Base-by-base conservation (phyloP, 345 rosid species). In the Odontarrhena argentea region DNA sequence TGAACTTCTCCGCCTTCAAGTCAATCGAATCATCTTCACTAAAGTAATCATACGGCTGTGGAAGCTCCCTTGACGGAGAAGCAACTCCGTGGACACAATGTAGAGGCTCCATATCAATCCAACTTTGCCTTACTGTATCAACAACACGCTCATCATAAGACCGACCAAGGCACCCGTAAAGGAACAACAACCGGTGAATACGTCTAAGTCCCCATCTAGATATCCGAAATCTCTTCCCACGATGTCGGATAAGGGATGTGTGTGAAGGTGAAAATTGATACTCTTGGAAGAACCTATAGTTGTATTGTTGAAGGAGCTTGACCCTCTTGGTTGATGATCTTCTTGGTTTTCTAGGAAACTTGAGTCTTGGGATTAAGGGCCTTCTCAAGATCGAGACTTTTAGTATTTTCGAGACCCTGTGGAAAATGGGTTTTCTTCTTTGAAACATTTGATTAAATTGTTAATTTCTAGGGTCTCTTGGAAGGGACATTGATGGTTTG, bases 1-100 rank as follows among this genome's bases (percentile, higher is more conserved):
- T 91, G 80, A 91, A 91, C 76, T 63, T 81, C 77, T 88, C 87
- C 26, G 93, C 97, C 74, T 85, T 88, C 74, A 70, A 35, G 68
- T 91, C 96, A 50, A 91, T 85, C 4, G 86, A 86, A 54, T 85
- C 80, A 8, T 73, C 69, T 2, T 35, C 67, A 2, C 67, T 55
- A 1, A 74, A 61, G 48, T 12, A 50, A 68, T 79, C 82, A 10
- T 34, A 44, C 11, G 66, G 42, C 49, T 74, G 62, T 0, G 12
- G 7, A 12, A 36, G 22, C 35, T 60, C 76, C 66, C 53, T 63
- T 61, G 9, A 9, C 18, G 60, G 60, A 32, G 73, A 69, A 41
- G 60, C n/a, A 14, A 45, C n/a, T 45, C 26, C 41, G 0, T 13
- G 54, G 43, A 38, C 53, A 6, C 46, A 60, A 25, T 78, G 74